Evolutionary conservation across 108 stramenopile species (phyloP), one percentile per base, ranked within the genome.

Genomic region (Cylindrotheca closterium): DNA sequence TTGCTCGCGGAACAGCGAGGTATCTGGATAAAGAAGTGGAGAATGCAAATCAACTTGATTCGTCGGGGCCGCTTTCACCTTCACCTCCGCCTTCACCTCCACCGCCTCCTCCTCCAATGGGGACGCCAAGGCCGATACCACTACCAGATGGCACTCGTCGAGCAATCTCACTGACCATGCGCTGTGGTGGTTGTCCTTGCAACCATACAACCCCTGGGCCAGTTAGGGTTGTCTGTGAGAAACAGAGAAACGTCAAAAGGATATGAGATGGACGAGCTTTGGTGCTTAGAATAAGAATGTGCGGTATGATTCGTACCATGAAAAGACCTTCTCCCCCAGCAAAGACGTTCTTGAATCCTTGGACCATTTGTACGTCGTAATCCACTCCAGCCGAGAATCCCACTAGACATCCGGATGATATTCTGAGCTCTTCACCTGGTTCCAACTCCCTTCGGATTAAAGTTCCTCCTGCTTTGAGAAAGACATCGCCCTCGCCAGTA

Each of bases 301-400:
- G n/a, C n/a, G n/a, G n/a, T n/a, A n/a, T n/a, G n/a, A n/a, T n/a
- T n/a, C 37, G 37, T 42, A 42, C 37, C 51, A 96, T 83, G 73
- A 96, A 96, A 51, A 96, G 60, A 32, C 96, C 96, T 65, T 94
- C 92, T 1, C 93, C 93, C 19, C 96, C 92, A 69, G 92, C 92
- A 61, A 96, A 58, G 0, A 95, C 92, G 69, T 96, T 96, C 74
- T 89, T 85, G 51, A 94, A 89, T 18, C 96, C 96, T 24, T 82
- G 65, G 59, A 95, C 53, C 57, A 81, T 95, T 68, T 81, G 79
- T 10, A 95, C 92, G 66, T 92, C 79, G 71, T 90, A 94, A 10
- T 89, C 73, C 15, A 96, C 83, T 31, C 77, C 76, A 0, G 79
- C 52, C 2, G 89, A 71, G 77, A 96, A 94, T 18, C 76, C 87